phyloP scores from a whole-genome alignment of 148 eudicot species.

The Rhododendron griersonianum region DNA sequence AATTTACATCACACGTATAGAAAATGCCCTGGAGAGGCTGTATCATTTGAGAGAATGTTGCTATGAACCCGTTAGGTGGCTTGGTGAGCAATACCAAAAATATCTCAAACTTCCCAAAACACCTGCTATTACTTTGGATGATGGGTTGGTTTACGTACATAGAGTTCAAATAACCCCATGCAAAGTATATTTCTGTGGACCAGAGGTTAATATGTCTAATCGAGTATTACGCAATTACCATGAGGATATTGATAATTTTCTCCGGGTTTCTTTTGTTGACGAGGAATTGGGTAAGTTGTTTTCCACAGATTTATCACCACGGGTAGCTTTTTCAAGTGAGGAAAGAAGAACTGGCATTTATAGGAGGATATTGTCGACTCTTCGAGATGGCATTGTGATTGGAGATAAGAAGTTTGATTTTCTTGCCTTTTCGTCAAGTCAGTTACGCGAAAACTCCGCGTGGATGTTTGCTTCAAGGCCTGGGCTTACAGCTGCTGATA shows the following conservation, averaged over 20 bases:
- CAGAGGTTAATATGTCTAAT: constrained; percentile 82
- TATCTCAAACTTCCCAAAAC: constrained; percentile 34
- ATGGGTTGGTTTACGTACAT: constrained; percentile 65
- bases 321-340: constrained; percentile 25
- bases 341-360: constrained; percentile 49
- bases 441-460: constrained; percentile 71
- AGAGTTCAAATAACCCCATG: constrained; percentile 75
- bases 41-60: constrained; percentile 61
- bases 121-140: constrained; percentile 54
- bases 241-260: constrained; percentile 60
- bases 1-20: constrained; percentile 32
- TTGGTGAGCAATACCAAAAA: constrained; percentile 39
- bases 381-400: constrained; percentile 60
- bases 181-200: constrained; percentile 76
- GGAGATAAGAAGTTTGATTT: constrained; percentile 75
- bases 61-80: constrained; percentile 74
- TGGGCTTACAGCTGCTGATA: constrained; percentile 52
- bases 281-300: constrained; percentile 65
- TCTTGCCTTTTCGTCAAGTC: constrained; percentile 92
- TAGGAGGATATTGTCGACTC: constrained; percentile 49
- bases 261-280: constrained; percentile 85
- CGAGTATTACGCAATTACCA: constrained; percentile 60
- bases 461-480: constrained; percentile 93
- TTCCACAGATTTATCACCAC: constrained; percentile 65
- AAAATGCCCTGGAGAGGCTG: constrained; percentile 62